Conservation (phyloP, 2,329 filamentous ascomycete genomes). For the Fusarium nygamai region DNA sequence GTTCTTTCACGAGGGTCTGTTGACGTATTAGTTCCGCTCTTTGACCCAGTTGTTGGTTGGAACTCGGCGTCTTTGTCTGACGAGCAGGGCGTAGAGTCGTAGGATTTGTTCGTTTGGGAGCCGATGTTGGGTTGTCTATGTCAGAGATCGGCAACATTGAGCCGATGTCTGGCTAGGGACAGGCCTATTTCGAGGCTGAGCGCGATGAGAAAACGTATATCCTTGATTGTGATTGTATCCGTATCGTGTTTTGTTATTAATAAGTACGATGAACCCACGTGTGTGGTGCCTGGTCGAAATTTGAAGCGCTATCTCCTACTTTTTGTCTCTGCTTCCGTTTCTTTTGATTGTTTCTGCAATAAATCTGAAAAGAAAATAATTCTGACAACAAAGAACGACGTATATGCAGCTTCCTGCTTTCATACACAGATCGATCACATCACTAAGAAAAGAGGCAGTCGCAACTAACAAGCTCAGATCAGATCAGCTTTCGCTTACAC, state of each 20-base stretch:
- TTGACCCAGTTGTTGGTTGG: background rate
- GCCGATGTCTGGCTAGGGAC: slow-evolving; percentile 12
- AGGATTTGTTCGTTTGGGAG: background rate
- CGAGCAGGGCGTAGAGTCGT: slow-evolving; percentile 4
- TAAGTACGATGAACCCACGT: slow-evolving; percentile 15
- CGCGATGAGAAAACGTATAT: slow-evolving; percentile 18
- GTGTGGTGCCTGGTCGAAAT: background rate
- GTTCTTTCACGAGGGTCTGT: background rate
- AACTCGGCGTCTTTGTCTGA: slow-evolving; percentile 10
- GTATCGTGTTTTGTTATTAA: slow-evolving; percentile 5
- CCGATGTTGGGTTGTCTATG: background rate
- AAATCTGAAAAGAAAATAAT: background rate
- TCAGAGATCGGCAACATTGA: slow-evolving; percentile 19
- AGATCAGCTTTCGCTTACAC: background rate
- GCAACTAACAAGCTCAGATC: slow-evolving; percentile 10
- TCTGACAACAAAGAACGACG: background rate
- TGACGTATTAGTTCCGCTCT: background rate
- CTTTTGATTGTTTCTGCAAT: background rate
- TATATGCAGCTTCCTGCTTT: slow-evolving; percentile 11
- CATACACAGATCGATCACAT: slow-evolving; percentile 1
- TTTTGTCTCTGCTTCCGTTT: background rate
- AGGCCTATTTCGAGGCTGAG: slow-evolving; percentile 25
- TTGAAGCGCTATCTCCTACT: background rate
- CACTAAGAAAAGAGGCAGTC: background rate
- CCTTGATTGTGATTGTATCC: background rate